phyloP scores from a whole-genome alignment of 768 basidiomycete species.

The Termitomyces sp. region DNA sequence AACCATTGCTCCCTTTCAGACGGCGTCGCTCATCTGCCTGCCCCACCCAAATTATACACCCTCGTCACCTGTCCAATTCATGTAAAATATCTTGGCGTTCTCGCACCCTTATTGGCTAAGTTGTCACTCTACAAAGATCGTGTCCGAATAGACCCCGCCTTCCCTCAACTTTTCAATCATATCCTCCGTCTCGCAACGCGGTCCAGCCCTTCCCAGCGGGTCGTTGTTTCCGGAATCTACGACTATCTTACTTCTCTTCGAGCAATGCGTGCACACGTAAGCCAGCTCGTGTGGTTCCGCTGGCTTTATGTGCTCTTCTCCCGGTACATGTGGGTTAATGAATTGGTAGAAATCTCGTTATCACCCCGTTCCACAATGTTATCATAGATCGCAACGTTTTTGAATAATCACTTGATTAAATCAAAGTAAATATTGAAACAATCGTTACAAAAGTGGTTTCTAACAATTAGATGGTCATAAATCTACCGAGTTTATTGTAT shows the following conservation, averaged over 20 bases:
- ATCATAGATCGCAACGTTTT: too few species aligned
- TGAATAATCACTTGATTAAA: too few species aligned
- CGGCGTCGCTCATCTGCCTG: constrained; percentile 44
- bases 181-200: not conserved
- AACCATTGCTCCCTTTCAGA: constrained; percentile 74
- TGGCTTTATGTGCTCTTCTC: constrained; percentile 79
- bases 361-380: not conserved
- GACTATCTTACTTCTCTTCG: constrained; percentile 51
- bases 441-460: not conserved
- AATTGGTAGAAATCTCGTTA: constrained; percentile 56
- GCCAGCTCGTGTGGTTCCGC: constrained; percentile 87
- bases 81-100: constrained; percentile 57
- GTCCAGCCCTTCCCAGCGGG: constrained; percentile 19
- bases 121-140: constrained; percentile 25
- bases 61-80: constrained; percentile 52
- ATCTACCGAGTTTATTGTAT: not conserved
- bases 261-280: constrained; percentile 69
- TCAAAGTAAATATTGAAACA: too few species aligned
- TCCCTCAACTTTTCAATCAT: not conserved
- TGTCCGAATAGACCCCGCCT: not conserved
- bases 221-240: constrained; percentile 51
- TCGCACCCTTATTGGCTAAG: constrained; percentile 48
- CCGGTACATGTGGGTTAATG: constrained; percentile 91
- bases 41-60: constrained; percentile 42
- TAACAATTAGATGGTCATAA: not conserved